Percentiles rank a stretch among this genome's conserved stretches.
Evolutionary conservation across 805 yeast genomes (phyloP).

Genomic region (Candida glaebosa): DNA sequence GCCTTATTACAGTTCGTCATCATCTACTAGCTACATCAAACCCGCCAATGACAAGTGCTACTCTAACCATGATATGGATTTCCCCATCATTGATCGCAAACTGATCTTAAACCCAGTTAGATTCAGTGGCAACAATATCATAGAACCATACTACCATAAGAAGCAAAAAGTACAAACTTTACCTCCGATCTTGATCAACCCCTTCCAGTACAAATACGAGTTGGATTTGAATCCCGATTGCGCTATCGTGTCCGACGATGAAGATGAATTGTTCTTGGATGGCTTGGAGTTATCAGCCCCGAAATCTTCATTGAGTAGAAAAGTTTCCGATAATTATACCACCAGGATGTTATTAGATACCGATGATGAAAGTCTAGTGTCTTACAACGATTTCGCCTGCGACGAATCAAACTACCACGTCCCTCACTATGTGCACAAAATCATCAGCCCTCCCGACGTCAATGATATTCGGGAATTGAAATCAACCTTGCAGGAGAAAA

Average conservation of each 20-base stretch:
- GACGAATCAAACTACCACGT: background rate
- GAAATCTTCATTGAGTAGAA: constrained; percentile 5
- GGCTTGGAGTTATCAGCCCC: constrained; percentile 1
- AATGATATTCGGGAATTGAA: background rate
- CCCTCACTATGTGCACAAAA: background rate
- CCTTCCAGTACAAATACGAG: constrained; percentile 4
- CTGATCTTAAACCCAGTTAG: constrained; percentile 1
- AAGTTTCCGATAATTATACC: constrained; percentile 14
- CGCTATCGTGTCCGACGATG: constrained; percentile 13
- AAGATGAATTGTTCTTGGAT: constrained; percentile 4
- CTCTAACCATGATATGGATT: constrained; percentile 8
- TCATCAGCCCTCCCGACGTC: background rate
- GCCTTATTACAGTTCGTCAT: constrained; percentile 11
- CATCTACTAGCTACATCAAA: constrained; percentile 9
- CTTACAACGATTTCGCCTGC: constrained; percentile 1
- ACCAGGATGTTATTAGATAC: constrained; percentile 5
- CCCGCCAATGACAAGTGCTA: constrained; percentile 9
- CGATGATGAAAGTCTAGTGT: constrained; percentile 8
- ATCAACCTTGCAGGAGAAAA: constrained; percentile 7
- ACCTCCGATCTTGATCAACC: constrained; percentile 5
- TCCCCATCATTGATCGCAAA: constrained; percentile 5
- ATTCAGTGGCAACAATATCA: constrained; percentile 1
- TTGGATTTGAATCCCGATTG: constrained; percentile 4
- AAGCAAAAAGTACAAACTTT: constrained; percentile 1
- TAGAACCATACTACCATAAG: constrained; percentile 17